phyloP scores from a whole-genome alignment of 2,329 filamentous ascomycete species.

The Xylariomycetidae sp. region DNA sequence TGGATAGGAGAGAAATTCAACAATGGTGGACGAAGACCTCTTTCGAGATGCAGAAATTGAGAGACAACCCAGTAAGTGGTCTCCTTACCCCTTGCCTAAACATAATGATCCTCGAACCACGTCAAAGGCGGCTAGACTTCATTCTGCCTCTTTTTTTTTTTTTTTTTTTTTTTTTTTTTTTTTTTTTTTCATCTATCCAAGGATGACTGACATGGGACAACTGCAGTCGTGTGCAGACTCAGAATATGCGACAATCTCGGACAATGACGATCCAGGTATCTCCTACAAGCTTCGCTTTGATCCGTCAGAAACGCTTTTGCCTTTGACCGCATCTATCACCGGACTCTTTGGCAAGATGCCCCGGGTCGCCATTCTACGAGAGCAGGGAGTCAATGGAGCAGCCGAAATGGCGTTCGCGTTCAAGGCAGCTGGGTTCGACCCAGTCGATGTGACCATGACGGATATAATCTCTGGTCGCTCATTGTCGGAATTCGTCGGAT shows the following conservation, averaged over 20 bases:
- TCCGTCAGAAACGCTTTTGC: conserved; percentile 61
- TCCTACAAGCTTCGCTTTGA: conserved; percentile 79
- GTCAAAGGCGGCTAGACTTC: too few relatives aligned
- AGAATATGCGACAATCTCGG: conserved; percentile 71
- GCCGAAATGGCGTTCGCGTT: conserved; percentile 99
- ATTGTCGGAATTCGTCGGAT: conserved; percentile 75
- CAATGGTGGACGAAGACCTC: conserved; percentile 87
- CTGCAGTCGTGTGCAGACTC: conserved; percentile 68
- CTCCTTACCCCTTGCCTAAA: too few relatives aligned
- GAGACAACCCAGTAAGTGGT: conserved; percentile 79
- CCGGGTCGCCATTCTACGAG: conserved; percentile 73
- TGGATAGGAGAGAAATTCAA: conserved; percentile 70
- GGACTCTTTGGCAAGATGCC: neutral
- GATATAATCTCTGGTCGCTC: conserved; percentile 79
- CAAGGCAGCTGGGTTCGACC: conserved; percentile 82
- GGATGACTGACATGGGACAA: too few relatives aligned
- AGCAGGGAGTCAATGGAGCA: conserved; percentile 93
- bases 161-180: too few relatives aligned
- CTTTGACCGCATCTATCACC: conserved; percentile 14
- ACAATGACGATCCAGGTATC: conserved; percentile 76
- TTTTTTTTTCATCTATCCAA: too few relatives aligned
- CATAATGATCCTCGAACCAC: too few relatives aligned
- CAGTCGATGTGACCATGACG: conserved; percentile 95
- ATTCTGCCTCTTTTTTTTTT: too few relatives aligned
- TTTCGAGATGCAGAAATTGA: conserved; percentile 81